phyloP scores from a whole-genome alignment of 2,329 filamentous ascomycete genomes.

The Ascochyta viciae-villosae region DNA sequence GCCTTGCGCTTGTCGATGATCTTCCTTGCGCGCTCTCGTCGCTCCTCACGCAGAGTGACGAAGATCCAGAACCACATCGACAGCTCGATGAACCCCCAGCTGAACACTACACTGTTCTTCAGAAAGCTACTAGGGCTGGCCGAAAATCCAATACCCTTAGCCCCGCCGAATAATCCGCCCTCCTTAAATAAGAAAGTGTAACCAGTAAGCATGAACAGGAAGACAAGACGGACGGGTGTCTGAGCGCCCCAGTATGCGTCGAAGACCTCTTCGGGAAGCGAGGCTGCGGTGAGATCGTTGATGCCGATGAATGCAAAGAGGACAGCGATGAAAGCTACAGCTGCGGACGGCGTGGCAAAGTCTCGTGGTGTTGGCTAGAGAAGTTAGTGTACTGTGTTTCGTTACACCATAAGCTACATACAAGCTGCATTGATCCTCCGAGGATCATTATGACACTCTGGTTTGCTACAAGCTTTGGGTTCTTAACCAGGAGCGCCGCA shows the following conservation, averaged over 20 bases:
- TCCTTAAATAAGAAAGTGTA: conserved; percentile 71
- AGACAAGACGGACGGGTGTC: conserved; percentile 69
- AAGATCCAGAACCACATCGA: conserved; percentile 83
- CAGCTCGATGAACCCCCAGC: conserved; percentile 84
- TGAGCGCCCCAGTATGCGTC: conserved; percentile 57
- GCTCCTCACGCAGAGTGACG: conserved; percentile 47
- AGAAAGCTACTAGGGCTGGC: conserved; percentile 63
- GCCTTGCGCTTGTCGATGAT: conserved; percentile 43
- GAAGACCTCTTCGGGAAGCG: conserved; percentile 53
- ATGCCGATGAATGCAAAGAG: conserved; percentile 68
- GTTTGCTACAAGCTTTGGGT: conserved; percentile 74
- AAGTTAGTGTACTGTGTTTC: not conserved
- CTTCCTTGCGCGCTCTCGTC: conserved; percentile 37
- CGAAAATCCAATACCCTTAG: conserved; percentile 34
- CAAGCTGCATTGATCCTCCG: conserved; percentile 83
- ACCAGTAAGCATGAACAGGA: conserved; percentile 67
- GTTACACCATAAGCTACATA: conserved; percentile 50
- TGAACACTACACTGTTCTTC: conserved; percentile 85
- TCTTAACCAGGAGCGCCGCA: conserved; percentile 82
- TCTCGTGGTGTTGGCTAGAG: conserved; percentile 68
- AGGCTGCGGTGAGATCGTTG: conserved; percentile 56
- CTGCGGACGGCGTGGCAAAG: conserved; percentile 73
- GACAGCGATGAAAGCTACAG: conserved; percentile 71
- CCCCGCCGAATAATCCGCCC: conserved; percentile 54
- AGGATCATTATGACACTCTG: conserved; percentile 82